Conservation (phyloP, 2,329 filamentous ascomycete species). For the Nothomitra cinnamomea region DNA sequence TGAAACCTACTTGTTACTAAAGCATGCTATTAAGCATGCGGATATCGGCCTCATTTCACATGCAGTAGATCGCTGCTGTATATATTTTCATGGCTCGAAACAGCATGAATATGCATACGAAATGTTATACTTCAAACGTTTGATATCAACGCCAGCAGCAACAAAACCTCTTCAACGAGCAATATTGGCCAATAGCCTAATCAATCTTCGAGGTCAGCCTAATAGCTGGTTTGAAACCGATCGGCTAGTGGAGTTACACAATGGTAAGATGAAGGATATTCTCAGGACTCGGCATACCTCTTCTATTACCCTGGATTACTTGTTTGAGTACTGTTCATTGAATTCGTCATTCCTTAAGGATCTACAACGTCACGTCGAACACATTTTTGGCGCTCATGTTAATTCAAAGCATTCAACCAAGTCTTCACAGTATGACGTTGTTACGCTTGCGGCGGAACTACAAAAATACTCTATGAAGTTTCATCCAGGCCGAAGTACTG, state of each 20-base stretch:
- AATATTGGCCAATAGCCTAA: background rate
- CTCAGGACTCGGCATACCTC: background rate
- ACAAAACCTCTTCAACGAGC: background rate
- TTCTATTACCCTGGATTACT: slow-evolving; percentile 1
- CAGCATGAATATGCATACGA: background rate
- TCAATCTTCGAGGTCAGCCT: background rate
- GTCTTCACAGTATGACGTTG: background rate
- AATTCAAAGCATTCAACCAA: background rate
- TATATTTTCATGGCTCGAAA: background rate
- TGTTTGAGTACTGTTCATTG: background rate
- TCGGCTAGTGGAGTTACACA: background rate
- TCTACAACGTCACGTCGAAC: background rate
- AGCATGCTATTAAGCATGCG: background rate
- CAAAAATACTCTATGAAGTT: background rate
- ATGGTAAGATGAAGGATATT: background rate
- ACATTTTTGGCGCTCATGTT: background rate
- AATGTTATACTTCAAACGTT: background rate
- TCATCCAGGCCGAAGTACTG: background rate
- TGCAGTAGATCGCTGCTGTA: background rate
- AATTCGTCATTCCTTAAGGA: background rate
- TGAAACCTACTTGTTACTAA: background rate
- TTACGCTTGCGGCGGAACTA: background rate
- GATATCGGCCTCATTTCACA: background rate
- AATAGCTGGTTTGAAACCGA: background rate
- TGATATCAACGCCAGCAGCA: background rate